These are phyloP conservation scores for Leishmania arabica DNA, from an alignment of 208 protist species.

Conservation along the genomic window DNA sequence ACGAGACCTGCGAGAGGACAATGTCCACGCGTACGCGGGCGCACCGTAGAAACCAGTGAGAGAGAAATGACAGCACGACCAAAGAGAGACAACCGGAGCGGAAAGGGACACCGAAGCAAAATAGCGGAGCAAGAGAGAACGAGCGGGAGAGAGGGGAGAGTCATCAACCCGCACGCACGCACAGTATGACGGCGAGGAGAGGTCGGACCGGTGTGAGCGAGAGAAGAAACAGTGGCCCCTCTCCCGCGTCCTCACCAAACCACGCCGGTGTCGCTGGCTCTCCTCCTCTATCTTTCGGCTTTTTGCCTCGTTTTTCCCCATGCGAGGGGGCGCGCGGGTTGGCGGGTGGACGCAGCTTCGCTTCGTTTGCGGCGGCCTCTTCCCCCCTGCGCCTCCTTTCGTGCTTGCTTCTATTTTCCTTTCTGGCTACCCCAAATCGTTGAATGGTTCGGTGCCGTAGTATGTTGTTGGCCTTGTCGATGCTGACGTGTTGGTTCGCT, in stretches of 20 bases:
- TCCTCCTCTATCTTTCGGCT: not conserved
- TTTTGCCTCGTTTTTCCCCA: not conserved
- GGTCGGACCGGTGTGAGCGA: not conserved
- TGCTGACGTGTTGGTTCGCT: not conserved
- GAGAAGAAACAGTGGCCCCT: not conserved
- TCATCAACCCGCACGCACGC: not conserved
- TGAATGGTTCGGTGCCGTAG: not conserved
- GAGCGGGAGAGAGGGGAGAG: not conserved
- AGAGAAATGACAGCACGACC: not conserved
- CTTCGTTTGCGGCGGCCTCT: not conserved
- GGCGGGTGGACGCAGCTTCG: not conserved
- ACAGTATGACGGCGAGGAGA: not conserved
- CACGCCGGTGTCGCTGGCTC: not conserved
- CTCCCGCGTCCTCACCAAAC: not conserved
- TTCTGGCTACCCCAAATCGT: not conserved
- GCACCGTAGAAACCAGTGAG: not conserved
- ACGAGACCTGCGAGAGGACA: not conserved
- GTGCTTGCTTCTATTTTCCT: not conserved
- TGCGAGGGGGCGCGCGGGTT: not conserved
- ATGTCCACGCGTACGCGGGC: not conserved
- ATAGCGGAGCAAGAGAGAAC: not conserved
- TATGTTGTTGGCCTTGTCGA: not conserved
- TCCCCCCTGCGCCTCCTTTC: not conserved
- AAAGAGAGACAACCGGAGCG: not conserved
- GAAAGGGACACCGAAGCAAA: not conserved